These are phyloP conservation scores for Ceratobasidium sp. DNA, from an alignment of 1,284 basidiomycete species.

Conservation along the genomic window DNA sequence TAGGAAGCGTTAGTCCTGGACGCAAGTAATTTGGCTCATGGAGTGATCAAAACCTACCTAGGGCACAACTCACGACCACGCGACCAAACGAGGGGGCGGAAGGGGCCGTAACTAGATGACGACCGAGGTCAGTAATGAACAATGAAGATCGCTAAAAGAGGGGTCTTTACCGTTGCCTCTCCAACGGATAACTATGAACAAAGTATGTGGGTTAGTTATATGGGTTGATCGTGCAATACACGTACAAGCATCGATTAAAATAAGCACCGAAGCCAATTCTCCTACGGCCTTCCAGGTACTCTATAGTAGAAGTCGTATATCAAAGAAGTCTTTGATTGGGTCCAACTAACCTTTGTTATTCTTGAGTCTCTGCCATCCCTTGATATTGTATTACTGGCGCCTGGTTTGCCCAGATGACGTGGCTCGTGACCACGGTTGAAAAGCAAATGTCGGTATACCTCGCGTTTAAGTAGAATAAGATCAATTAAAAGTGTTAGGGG, in stretches of 20 bases:
- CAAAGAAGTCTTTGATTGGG: not conserved
- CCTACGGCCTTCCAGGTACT: conserved; percentile 12
- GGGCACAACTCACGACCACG: conserved; percentile 72
- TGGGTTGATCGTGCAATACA: not conserved
- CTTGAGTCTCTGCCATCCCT: too few species aligned
- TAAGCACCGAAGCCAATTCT: conserved; percentile 5
- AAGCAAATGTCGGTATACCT: conserved; percentile 90
- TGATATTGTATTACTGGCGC: not conserved
- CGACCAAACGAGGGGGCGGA: conserved; percentile 62
- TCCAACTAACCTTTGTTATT: not conserved
- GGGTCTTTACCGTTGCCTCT: not conserved
- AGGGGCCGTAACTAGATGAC: not conserved
- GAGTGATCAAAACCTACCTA: conserved; percentile 61
- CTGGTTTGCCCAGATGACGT: conserved; percentile 25
- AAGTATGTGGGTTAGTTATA: not conserved
- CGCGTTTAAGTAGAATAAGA: conserved; percentile 87
- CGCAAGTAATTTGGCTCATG: conserved; percentile 3
- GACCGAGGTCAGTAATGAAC: not conserved
- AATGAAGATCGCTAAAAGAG: not conserved
- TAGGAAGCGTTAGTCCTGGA: conserved; percentile 53
- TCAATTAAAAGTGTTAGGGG: conserved; percentile 82
- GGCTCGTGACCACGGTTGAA: conserved; percentile 79
- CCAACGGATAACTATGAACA: conserved; percentile 30
- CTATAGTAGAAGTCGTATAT: not conserved
- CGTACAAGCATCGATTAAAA: conserved; percentile 31